Conservation (phyloP, 2,329 filamentous ascomycete genomes). For the Clarireedia hainanense region DNA sequence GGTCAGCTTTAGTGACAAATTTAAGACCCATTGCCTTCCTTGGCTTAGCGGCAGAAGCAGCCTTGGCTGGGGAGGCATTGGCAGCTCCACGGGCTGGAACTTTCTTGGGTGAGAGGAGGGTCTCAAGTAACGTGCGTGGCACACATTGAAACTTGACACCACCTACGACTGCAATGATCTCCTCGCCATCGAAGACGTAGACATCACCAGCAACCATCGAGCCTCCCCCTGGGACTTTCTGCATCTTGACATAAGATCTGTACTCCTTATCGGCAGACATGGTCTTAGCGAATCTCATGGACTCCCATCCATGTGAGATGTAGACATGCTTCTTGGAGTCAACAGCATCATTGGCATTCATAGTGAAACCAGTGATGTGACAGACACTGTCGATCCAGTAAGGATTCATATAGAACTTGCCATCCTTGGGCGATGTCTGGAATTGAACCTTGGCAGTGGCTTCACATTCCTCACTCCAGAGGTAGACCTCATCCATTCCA, state of each 20-base stretch:
- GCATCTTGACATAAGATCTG: conserved; percentile 23
- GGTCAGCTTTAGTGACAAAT: neutral
- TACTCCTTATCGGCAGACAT: conserved; percentile 18
- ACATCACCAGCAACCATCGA: conserved; percentile 30
- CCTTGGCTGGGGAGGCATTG: neutral
- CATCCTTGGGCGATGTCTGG: conserved; percentile 40
- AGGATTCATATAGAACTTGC: conserved; percentile 47
- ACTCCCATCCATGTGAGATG: conserved; percentile 24
- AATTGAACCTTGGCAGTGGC: conserved; percentile 37
- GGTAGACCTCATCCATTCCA: conserved; percentile 49
- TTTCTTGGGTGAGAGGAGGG: conserved; percentile 7
- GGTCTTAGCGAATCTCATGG: conserved; percentile 19
- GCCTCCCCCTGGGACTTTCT: conserved; percentile 26
- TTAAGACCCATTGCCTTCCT: neutral
- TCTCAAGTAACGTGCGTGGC: conserved; percentile 9
- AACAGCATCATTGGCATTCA: conserved; percentile 41
- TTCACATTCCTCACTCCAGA: conserved; percentile 40
- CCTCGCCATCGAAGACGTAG: conserved; percentile 30
- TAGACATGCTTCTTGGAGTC: conserved; percentile 22
- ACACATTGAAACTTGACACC: conserved; percentile 21
- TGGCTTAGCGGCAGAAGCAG: neutral
- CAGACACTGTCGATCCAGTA: conserved; percentile 53
- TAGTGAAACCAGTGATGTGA: conserved; percentile 53
- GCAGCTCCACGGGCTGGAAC: neutral
- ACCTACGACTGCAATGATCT: conserved; percentile 29